Evolutionary conservation across 2,329 filamentous ascomycete genomes (phyloP).

Genomic region (Coleophoma cylindrospora): DNA sequence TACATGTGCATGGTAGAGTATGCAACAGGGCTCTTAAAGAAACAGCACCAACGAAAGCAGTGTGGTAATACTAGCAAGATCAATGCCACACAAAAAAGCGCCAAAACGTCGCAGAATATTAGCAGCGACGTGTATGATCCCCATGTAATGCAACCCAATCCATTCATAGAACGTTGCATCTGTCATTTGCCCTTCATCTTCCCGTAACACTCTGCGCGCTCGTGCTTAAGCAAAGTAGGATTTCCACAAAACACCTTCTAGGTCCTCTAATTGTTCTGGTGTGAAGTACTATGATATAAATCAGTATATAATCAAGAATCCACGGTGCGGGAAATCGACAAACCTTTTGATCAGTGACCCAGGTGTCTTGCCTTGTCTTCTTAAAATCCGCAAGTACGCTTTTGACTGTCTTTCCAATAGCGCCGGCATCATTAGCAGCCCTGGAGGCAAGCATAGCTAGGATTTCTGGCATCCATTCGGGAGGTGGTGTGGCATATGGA

Average conservation of each 20-base stretch:
- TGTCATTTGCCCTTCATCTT: too few species aligned
- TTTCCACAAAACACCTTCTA: slow-evolving; percentile 98
- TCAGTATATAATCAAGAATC: slow-evolving; percentile 18
- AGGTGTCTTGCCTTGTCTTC: slow-evolving; percentile 98
- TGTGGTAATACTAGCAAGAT: too few species aligned
- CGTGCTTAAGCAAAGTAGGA: slow-evolving; percentile 73
- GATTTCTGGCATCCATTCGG: slow-evolving; percentile 89
- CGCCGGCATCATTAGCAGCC: slow-evolving; percentile 82
- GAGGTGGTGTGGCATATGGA: slow-evolving; percentile 90
- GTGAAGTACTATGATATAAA: slow-evolving; percentile 65
- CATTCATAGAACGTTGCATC: too few species aligned
- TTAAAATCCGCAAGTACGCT: slow-evolving; percentile 94
- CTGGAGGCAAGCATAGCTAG: slow-evolving; percentile 78
- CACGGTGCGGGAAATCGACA: slow-evolving; percentile 23
- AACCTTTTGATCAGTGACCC: slow-evolving; percentile 97
- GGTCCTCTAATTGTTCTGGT: slow-evolving; percentile 84
- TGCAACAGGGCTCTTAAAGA: too few species aligned
- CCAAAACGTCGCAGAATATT: too few species aligned
- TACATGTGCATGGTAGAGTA: too few species aligned
- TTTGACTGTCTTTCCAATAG: slow-evolving; percentile 95
- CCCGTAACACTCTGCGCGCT: too few species aligned
- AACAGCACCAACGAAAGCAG: too few species aligned
- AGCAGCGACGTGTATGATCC: too few species aligned
- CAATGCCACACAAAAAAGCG: too few species aligned
- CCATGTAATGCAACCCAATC: too few species aligned